phyloP scores from a whole-genome alignment of 148 eudicot genomes.

The Hydrangea macrophylla region DNA sequence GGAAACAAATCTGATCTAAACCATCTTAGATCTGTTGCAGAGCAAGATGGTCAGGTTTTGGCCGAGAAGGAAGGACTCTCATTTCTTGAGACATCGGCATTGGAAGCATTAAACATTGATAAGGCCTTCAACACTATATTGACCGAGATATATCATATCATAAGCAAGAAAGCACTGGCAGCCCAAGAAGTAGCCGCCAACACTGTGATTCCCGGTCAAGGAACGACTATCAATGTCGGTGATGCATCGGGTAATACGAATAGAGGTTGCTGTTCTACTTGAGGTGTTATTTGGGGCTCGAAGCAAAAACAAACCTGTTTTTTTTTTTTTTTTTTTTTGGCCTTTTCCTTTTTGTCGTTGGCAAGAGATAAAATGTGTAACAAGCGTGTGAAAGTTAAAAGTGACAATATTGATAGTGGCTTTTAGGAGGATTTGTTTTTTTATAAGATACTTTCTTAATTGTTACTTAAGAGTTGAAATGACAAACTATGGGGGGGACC shows the following conservation, averaged over 20 bases:
- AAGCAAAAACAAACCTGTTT: constrained; percentile 4
- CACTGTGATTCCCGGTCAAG: constrained; percentile 35
- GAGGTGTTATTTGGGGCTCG: constrained; percentile 9
- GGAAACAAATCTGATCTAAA: constrained; percentile 47
- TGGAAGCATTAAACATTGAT: constrained; percentile 42
- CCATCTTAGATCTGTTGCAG: constrained; percentile 38
- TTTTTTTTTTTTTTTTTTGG: background rate
- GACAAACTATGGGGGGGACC: background rate
- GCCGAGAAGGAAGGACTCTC: constrained; percentile 42
- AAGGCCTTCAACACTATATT: constrained; percentile 40
- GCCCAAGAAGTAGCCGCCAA: constrained; percentile 36
- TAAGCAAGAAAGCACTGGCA: constrained; percentile 46
- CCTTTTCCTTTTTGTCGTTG: background rate
- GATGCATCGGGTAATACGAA: constrained; percentile 30
- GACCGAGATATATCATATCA: constrained; percentile 36
- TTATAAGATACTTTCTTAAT: background rate
- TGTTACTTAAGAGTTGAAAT: background rate
- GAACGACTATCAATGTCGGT: constrained; percentile 37
- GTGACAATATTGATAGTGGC: background rate
- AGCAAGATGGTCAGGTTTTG: constrained; percentile 32
- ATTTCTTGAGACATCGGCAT: constrained; percentile 42
- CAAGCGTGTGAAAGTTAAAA: constrained; percentile 9
- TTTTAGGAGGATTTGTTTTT: background rate
- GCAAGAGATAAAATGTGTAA: constrained; percentile 6
- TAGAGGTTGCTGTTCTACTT: constrained; percentile 35